Base-by-base conservation (phyloP, 176 grass and related monocot species). In the Microstegium vimineum region DNA sequence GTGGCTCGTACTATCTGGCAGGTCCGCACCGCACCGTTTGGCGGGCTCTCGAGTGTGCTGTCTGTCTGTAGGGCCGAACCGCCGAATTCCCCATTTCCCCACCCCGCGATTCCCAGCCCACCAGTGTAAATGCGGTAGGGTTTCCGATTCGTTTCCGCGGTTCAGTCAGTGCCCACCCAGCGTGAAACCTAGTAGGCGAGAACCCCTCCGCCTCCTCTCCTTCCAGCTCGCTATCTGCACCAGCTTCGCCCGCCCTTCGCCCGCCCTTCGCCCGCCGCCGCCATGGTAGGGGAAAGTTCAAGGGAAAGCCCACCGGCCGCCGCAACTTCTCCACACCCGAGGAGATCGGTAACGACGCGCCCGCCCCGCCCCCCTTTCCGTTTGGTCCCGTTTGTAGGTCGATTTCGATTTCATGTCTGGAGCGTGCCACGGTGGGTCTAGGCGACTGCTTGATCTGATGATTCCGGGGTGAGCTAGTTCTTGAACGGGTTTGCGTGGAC, bases 231-330 rank as follows among this genome's bases (percentile, higher is more conserved):
- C 49, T 57, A 62, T 0, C 69, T 59, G 35, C 56, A 60, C 56
- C 10, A 60, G n/a, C 56, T 10, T 30, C 64, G 13, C 14, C 30
- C 18, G 62, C 45, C 52, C 66, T 27, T 57, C 54, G 5, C 23
- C 49, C 35, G 69, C 74, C 86, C 17, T 27, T 57, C 54, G 5
- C 17, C 47, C 42, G 42, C 12, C 42, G 56, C 67, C 61, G 45
- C 37, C 67, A 99, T 99, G 93, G 97, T 23, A 92, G 97, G 73
- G 97, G 93, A 17, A 99, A 91, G 87, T 99, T 99, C 73, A 99
- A 99, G 87, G 97, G 91, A 10, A 99, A 99, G 85, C 97, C 93
- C 40, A 99, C 97, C 51, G 93, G 97, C 59, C 93, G 93, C 67
- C 86, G 97, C 56, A 95, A 94, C 82, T 96, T 99, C 89, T 99